Conservation (phyloP, 2,329 filamentous ascomycete genomes). For the Alternaria atra region DNA sequence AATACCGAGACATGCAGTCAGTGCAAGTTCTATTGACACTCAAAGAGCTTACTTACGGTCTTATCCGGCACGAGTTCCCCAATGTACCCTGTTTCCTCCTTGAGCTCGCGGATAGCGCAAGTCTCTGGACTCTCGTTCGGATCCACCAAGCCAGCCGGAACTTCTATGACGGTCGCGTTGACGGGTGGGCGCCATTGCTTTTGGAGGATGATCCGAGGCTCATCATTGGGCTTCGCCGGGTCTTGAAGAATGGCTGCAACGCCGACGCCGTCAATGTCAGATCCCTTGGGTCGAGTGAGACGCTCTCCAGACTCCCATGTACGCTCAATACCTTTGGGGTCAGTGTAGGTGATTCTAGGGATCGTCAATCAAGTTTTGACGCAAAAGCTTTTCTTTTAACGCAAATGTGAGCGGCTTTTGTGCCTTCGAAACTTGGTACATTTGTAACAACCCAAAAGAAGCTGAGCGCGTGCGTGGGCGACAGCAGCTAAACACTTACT, state of each 20-base stretch:
- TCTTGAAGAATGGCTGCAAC: conserved; percentile 72
- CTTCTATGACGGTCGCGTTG: conserved; percentile 68
- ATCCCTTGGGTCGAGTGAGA: conserved; percentile 69
- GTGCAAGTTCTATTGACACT: not conserved
- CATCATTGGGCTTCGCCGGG: conserved; percentile 38
- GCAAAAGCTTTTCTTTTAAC: not conserved
- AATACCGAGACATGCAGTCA: not conserved
- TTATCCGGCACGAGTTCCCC: conserved; percentile 53
- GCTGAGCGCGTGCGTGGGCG: not conserved
- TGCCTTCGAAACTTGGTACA: not conserved
- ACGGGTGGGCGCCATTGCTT: conserved; percentile 69
- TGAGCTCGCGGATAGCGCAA: conserved; percentile 68
- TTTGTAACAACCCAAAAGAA: not conserved
- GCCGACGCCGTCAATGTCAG: conserved; percentile 75
- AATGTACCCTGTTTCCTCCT: conserved; percentile 71
- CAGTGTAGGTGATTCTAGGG: conserved; percentile 63
- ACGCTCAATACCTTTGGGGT: conserved; percentile 66
- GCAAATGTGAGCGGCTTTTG: not conserved
- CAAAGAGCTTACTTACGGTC: conserved; percentile 1
- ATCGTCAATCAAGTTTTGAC: conserved; percentile 7
- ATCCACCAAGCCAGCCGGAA: conserved; percentile 70
- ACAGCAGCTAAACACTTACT: conserved; percentile 35
- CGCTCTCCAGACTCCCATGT: conserved; percentile 79
- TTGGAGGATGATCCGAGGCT: conserved; percentile 51
- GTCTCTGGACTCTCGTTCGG: conserved; percentile 65